Evolutionary conservation across 2,329 filamentous ascomycete species (phyloP), one percentile per base, ranked within the genome.

Genomic region (Colletotrichum sp.): DNA sequence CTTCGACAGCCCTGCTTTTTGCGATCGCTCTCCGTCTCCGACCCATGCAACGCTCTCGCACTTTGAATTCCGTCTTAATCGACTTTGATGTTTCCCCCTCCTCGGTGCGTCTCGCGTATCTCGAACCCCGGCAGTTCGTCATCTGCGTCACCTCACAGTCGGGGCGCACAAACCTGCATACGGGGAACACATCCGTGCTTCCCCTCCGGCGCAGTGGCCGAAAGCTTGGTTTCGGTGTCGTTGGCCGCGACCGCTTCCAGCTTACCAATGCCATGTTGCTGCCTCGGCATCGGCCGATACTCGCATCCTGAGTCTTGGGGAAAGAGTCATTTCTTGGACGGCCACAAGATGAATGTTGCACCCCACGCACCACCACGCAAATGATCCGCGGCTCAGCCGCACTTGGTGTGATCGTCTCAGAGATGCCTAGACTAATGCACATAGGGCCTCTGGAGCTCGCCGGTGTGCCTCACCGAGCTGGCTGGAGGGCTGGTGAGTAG

Each of bases 201-300:
- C 24, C 21, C 9, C 30, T 7, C 62, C 69, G 52, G 72, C 13
- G 30, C 15, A 72, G 52, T 63, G 62, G 62, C 55, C 62, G 52
- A 63, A 75, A 67, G 69, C 62, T 75, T 72, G 52, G n/a, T 62
- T 75, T 75, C 69, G 72, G 69, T 72, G 72, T 67, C 30, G 26
- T 36, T 52, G 63, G 65, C 44, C 26, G 36, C 65, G 44, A 55
- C 18, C 44, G 65, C 44, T 52, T 30, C 30, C 16, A 44, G 34
- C 64, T 30, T 67, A 49, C 32, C 64, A 44, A 26, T 49, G 28
- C 24, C 36, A n/a, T 24, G 12, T 26, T 44, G 60, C 21, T 18
- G 32, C 59, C 60, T 32, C 28, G 59, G 59, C 59, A 30, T 63
- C 30, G 59, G 72, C 72, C 62, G 62, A 72, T 62, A 8, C 16